Base-by-base conservation (phyloP, 1,284 basidiomycete species). In the Cryptococcus sp. region DNA sequence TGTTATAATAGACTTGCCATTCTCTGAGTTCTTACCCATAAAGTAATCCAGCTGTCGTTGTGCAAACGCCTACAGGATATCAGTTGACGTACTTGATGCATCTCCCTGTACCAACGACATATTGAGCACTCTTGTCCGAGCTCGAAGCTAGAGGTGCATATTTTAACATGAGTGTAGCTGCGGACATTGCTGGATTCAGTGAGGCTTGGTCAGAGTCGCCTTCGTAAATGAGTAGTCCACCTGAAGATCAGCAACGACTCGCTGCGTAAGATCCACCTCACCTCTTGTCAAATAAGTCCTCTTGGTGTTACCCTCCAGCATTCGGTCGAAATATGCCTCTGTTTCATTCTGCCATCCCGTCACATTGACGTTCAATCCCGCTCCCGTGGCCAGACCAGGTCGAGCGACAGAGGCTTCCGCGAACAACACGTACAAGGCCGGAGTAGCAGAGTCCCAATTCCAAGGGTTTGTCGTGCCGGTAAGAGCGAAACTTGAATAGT, bases 391-490 rank as follows among this genome's bases (percentile, higher is more conserved):
- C 34, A 91, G 79, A 56, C 86, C 85, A 0, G 77, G 76, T 49
- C 77, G 67, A 14, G 74, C 69, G 31, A 70, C 58, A 0, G 78
- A 70, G 6, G 77, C 58, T 61, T 82, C 79, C 1, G 74, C 71
- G 52, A 88, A 88, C 10, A 95, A 77, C 15, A 95, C 82, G 44
- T 85, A 83, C 0, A 89, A 70, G 1, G 86, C 89, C 3, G 90
- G 86, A 0, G 82, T 82, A 71, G 89, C 89, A 2, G 84, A 83
- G 69, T 94, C 91, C 92, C 93, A 96, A 70, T 94, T 93, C 78
- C 93, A 89, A 5, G 87, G 85, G 4, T 79, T 74, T 52, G 85
- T 77, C 44, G 80, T 77, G 1, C 79, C 78, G 4, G 77, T 74
- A 0, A 91, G 80, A 14, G 79, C 71, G 66, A 83, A 87, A 38